phyloP scores from a whole-genome alignment of 176 grass and related monocot species.

The Saccharum spontaneum region DNA sequence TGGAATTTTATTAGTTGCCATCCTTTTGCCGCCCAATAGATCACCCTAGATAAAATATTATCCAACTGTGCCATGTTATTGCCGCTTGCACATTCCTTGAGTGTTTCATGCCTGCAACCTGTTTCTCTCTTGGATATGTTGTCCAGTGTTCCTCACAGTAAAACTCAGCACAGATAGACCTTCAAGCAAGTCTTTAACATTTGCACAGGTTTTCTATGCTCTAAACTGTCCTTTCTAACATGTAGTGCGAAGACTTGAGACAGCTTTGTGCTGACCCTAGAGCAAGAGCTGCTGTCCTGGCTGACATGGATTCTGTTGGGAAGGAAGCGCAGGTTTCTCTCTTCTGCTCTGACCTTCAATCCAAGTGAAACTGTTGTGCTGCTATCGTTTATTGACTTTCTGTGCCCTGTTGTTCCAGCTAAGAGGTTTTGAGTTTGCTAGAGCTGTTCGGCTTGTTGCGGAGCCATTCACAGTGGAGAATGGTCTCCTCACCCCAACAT shows the following conservation, averaged over 20 bases:
- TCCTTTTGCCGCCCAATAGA: neutral
- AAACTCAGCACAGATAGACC: neutral
- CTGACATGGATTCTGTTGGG: constrained; percentile 87
- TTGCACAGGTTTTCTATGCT: neutral
- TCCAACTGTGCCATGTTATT: neutral
- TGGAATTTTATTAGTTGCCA: neutral
- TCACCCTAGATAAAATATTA: neutral
- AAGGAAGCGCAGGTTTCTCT: constrained; percentile 75
- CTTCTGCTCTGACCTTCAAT: neutral
- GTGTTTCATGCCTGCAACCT: neutral
- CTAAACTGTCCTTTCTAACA: constrained; percentile 18
- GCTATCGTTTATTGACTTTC: neutral
- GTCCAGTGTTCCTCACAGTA: neutral
- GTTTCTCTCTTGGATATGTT: neutral
- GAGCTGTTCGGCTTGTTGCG: constrained; percentile 66
- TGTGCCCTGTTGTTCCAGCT: constrained; percentile 47
- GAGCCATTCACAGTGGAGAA: constrained; percentile 94
- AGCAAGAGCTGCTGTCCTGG: constrained; percentile 70
- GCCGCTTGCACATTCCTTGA: neutral
- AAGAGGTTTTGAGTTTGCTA: constrained; percentile 94
- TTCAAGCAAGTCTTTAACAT: neutral
- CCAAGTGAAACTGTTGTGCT: neutral
- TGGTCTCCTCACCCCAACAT: constrained; percentile 92
- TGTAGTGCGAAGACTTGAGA: constrained; percentile 70
- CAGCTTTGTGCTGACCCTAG: constrained; percentile 69